A percentile compares a stretch with the other conserved stretches of the same genome.
phyloP scores from a whole-genome alignment of 805 yeast genomes.

The Wickerhamiella parazyma region DNA sequence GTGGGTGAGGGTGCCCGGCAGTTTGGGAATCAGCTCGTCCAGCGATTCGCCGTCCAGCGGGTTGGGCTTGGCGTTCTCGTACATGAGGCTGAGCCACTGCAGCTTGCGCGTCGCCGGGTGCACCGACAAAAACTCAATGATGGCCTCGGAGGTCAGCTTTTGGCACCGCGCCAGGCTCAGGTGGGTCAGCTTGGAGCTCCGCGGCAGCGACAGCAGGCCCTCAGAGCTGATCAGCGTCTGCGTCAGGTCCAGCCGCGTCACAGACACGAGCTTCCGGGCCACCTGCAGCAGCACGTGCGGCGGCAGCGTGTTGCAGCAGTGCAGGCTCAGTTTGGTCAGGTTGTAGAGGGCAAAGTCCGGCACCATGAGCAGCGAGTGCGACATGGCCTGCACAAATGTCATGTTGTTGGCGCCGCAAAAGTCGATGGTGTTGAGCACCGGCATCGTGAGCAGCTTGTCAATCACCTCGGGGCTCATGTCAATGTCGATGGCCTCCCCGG shows the following conservation, averaged over 20 bases:
- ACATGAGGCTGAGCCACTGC: conserved; percentile 54
- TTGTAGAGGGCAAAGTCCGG: conserved; percentile 18
- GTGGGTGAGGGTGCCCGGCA: conserved; percentile 31
- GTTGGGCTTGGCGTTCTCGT: conserved; percentile 47
- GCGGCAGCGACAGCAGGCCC: conserved; percentile 43
- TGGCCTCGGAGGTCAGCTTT: conserved; percentile 55
- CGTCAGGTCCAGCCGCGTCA: conserved; percentile 61
- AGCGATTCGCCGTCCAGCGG: conserved; percentile 39
- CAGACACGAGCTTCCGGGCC: conserved; percentile 40
- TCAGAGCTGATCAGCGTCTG: conserved; percentile 65
- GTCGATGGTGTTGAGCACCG: conserved; percentile 55
- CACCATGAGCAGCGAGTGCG: conserved; percentile 21
- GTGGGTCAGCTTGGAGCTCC: conserved; percentile 52
- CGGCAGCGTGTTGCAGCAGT: conserved; percentile 74
- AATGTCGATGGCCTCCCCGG: conserved; percentile 72
- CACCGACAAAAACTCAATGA: conserved; percentile 51
- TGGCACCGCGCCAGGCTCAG: conserved; percentile 54
- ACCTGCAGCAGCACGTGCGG: conserved; percentile 40
- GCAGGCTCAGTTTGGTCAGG: conserved; percentile 50
- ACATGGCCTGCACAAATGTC: conserved; percentile 46
- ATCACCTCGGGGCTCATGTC: conserved; percentile 57
- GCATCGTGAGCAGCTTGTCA: conserved; percentile 41
- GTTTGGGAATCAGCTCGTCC: conserved; percentile 33
- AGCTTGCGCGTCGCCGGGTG: conserved; percentile 54
- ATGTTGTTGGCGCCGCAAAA: conserved; percentile 77